phyloP scores from a whole-genome alignment of 345 rosid genomes.

The Xanthoceras sorbifolium region DNA sequence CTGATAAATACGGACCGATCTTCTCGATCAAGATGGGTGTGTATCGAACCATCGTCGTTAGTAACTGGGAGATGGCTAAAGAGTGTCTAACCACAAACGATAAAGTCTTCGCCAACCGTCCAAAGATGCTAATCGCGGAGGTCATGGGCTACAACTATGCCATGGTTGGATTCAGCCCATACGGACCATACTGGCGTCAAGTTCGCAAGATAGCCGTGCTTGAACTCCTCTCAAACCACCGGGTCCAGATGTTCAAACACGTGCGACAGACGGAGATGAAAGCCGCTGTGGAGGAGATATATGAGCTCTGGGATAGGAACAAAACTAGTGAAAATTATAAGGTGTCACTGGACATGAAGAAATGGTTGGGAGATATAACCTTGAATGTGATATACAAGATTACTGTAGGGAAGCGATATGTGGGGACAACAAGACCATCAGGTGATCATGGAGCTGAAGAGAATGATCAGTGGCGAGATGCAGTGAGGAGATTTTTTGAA shows the following conservation, averaged over 20 bases:
- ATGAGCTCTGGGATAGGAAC: constrained; percentile 15
- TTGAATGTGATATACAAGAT: constrained; percentile 32
- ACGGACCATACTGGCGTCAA: constrained; percentile 39
- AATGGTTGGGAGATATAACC: constrained; percentile 34
- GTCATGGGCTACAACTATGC: constrained; percentile 33
- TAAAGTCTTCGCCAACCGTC: constrained; percentile 29
- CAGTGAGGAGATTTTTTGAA: constrained; percentile 27
- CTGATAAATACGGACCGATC: constrained; percentile 31
- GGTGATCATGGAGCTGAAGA: not conserved
- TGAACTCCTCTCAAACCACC: constrained; percentile 38
- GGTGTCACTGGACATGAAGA: constrained; percentile 33
- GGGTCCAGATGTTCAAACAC: constrained; percentile 33
- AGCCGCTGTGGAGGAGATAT: constrained; percentile 12
- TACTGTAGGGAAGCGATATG: constrained; percentile 30
- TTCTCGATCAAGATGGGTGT: constrained; percentile 31
- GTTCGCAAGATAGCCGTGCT: constrained; percentile 35
- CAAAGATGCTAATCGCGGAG: constrained; percentile 27
- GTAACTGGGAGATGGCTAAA: constrained; percentile 27
- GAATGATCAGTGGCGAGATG: constrained; percentile 10
- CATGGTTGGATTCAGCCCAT: constrained; percentile 33
- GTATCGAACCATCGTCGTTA: constrained; percentile 28
- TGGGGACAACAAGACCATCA: not conserved
- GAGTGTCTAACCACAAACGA: constrained; percentile 43
- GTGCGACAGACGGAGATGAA: constrained; percentile 32
- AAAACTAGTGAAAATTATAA: not conserved